A percentile compares a stretch with the other conserved stretches of the same genome.
Conservation (phyloP, 371 early-diverging fungal species). For the Umbelopsis sp. region DNA sequence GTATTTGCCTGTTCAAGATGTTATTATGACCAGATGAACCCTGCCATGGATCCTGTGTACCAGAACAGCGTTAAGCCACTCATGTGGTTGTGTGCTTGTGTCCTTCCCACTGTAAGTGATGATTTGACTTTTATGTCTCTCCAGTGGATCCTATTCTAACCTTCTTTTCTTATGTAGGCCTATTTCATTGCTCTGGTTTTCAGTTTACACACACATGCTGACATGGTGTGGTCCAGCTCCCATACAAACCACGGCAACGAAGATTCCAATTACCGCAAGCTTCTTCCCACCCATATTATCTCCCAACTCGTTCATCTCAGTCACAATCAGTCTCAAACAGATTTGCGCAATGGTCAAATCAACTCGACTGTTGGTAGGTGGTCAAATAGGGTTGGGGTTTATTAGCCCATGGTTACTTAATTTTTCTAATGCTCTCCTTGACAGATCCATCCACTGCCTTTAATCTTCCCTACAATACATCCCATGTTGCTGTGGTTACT, state of each 20-base stretch:
- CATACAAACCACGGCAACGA: conserved; percentile 29
- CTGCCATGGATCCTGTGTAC: conserved; percentile 84
- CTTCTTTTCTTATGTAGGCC: conserved; percentile 40
- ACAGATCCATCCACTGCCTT: background rate
- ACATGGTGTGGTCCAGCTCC: conserved; percentile 80
- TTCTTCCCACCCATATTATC: conserved; percentile 48
- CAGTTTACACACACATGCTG: conserved; percentile 90
- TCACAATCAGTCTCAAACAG: conserved; percentile 51
- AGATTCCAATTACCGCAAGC: conserved; percentile 36
- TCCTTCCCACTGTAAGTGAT: conserved; percentile 70
- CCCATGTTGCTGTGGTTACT: conserved; percentile 18
- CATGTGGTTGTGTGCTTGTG: conserved; percentile 87
- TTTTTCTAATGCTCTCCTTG: background rate
- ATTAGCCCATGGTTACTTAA: background rate
- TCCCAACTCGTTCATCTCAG: conserved; percentile 46
- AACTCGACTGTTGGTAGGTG: background rate
- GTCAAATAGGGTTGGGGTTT: background rate
- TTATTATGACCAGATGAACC: conserved; percentile 68
- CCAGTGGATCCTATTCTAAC: no score
- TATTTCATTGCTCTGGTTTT: conserved; percentile 94
- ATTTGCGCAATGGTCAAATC: conserved; percentile 49
- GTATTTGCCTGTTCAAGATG: conserved; percentile 63
- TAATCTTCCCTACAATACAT: conserved; percentile 17
- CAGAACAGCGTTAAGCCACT: conserved; percentile 79
- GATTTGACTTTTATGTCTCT: background rate